phyloP scores from a whole-genome alignment of 2,329 filamentous ascomycete genomes.

The Calonectria pseudoreteaudii region DNA sequence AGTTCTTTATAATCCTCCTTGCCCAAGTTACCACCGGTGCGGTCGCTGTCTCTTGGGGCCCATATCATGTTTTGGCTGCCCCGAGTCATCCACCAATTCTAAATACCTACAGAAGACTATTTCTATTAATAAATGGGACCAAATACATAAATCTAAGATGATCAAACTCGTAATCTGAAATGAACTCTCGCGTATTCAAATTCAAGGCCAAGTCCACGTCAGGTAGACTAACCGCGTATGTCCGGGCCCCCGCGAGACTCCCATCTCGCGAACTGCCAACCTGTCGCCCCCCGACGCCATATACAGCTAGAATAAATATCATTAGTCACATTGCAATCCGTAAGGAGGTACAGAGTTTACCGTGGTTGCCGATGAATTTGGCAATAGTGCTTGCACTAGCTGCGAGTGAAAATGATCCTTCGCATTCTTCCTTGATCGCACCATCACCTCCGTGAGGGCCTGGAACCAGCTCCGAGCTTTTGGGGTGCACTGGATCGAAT shows the following conservation, averaged over 20 bases:
- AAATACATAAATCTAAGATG: conserved; percentile 5
- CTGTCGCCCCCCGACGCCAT: conserved; percentile 11
- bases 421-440: conserved; percentile 34
- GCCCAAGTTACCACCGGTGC: no score
- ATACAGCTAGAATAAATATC: conserved; percentile 10
- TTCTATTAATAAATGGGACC: neutral
- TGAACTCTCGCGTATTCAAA: conserved; percentile 31
- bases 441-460: conserved; percentile 28
- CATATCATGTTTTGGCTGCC: neutral
- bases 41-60: no score
- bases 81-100: neutral
- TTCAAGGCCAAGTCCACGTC: conserved; percentile 28
- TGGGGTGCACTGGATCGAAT: conserved; percentile 15
- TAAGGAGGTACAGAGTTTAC: neutral
- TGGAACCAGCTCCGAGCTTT: conserved; percentile 2
- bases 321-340: neutral
- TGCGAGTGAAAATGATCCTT: conserved; percentile 25
- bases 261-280: conserved; percentile 20
- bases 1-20: neutral
- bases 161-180: conserved; percentile 13
- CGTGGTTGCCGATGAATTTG: conserved; percentile 23
- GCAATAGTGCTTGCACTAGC: conserved; percentile 31
- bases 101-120: neutral
- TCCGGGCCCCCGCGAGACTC: conserved; percentile 19
- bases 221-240: conserved; percentile 1